Evolutionary conservation across 2,329 filamentous ascomycete species (phyloP), one percentile per base, ranked within the genome.

Genomic region (Proliferodiscus dingleyae): DNA sequence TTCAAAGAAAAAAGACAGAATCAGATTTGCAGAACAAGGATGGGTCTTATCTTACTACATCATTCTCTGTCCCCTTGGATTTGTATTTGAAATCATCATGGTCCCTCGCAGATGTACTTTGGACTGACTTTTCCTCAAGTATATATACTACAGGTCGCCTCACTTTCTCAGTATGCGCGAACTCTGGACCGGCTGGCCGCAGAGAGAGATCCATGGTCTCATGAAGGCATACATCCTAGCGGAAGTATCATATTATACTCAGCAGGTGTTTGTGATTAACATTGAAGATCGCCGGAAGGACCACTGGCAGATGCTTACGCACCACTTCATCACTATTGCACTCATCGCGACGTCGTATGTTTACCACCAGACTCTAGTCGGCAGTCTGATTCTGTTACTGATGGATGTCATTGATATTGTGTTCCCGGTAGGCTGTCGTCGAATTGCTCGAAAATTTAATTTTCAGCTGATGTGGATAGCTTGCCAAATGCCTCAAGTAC

Each of bases 261-360:
- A 96, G 68, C 89, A 95, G 68, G 85, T 95, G 54, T 72, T 95
- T 21, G 87, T 95, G 47, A 87, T 96, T 63, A 85, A 95, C 68
- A 89, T 96, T 49, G 90, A 96, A 68, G 87, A 93, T 68, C 81
- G 85, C 53, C 79, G 91, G 59, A 96, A 95, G 69, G 90, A 96
- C 60, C 85, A 95, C 67, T 85, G 80, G 70, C 89, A 96, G 67
- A 96, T 96, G 91, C 80, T 96, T 55, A 83, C 80, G 19, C 90
- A 96, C 66, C 91, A 96, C 69, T 77, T 95, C 62, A 81, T 95
- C 63, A 96, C 91, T 18, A 86, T 82, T 61, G 71, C 74, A 5
- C 78, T 96, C 22, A 81, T 96, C 54, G 80, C 80, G 43, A 75
- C 81, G 26, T 90, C 85, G 51, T 96, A 96, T 65, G 78, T 81